These are phyloP conservation scores for Russula olivacea DNA, from an alignment of 768 basidiomycete species.

Conservation along the genomic window DNA sequence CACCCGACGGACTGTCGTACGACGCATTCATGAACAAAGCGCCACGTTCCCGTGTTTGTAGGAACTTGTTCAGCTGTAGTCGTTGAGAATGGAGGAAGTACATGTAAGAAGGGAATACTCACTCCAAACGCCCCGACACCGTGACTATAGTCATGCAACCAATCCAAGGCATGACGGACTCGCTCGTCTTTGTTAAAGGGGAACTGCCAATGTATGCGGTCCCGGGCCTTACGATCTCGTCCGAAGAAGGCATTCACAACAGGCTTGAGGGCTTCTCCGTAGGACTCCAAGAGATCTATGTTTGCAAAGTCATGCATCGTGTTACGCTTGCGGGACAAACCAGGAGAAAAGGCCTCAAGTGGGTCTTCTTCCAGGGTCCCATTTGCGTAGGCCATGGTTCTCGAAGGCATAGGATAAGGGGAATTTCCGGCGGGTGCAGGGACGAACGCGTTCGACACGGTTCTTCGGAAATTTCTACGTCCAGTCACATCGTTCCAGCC, in stretches of 20 bases:
- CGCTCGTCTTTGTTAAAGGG: constrained; percentile 25
- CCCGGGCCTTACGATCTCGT: constrained; percentile 24
- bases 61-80: constrained; percentile 22
- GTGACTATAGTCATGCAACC: constrained; percentile 17
- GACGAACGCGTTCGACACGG: constrained; percentile 12
- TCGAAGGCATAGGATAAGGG: constrained; percentile 23
- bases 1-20: constrained; percentile 1
- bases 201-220: constrained; percentile 27
- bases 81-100: neutral
- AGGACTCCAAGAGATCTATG: constrained; percentile 14
- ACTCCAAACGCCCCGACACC: constrained; percentile 26
- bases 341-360: constrained; percentile 12
- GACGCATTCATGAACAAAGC: constrained; percentile 25
- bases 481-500: constrained; percentile 18
- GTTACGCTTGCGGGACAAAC: constrained; percentile 10
- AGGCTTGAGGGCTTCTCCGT: constrained; percentile 16
- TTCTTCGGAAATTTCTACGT: constrained; percentile 5
- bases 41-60: constrained; percentile 25
- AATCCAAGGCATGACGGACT: constrained; percentile 20
- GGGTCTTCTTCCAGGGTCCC: neutral
- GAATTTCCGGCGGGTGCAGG: constrained; percentile 6
- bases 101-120: neutral
- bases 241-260: constrained; percentile 26
- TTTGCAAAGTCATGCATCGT: constrained; percentile 15
- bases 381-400: constrained; percentile 27